Conservation (phyloP, 2,329 filamentous ascomycete species). For the Chrysosporium queenslandicum region DNA sequence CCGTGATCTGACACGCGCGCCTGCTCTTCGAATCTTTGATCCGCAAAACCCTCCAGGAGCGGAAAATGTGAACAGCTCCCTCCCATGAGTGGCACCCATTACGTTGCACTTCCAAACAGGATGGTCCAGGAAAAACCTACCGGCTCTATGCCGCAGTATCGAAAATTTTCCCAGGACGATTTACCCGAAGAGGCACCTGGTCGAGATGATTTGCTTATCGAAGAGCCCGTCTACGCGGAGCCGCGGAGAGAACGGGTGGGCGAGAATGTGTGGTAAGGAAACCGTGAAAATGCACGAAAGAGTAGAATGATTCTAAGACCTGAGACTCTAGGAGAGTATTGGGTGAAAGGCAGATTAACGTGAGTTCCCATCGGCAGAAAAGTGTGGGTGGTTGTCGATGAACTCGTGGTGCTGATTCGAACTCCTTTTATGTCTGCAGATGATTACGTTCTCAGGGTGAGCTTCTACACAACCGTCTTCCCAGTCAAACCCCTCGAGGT, state of each 20-base stretch:
- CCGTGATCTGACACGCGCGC: not conserved
- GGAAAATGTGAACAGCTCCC: conserved; percentile 4
- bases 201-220: conserved; percentile 14
- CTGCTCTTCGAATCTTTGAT: not conserved
- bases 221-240: conserved; percentile 15
- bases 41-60: not conserved
- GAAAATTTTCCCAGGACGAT: conserved; percentile 10
- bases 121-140: conserved; percentile 14
- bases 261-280: conserved; percentile 18
- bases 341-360: conserved; percentile 35
- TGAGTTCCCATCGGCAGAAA: conserved; percentile 15
- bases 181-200: conserved; percentile 9
- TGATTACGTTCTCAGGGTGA: conserved; percentile 40
- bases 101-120: not conserved
- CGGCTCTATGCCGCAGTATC: conserved; percentile 9
- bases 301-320: not conserved
- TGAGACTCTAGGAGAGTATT: conserved; percentile 31
- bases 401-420: not conserved
- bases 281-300: not conserved
- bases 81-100: conserved; percentile 1
- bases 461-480: not conserved
- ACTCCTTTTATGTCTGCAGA: conserved; percentile 21
- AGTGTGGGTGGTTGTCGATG: not conserved
- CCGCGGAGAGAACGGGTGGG: conserved; percentile 14
- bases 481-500: not conserved